A percentile compares a stretch with the other conserved stretches of the same genome.
Conservation (phyloP, 2,329 filamentous ascomycete genomes). For the Fusarium chaquense region DNA sequence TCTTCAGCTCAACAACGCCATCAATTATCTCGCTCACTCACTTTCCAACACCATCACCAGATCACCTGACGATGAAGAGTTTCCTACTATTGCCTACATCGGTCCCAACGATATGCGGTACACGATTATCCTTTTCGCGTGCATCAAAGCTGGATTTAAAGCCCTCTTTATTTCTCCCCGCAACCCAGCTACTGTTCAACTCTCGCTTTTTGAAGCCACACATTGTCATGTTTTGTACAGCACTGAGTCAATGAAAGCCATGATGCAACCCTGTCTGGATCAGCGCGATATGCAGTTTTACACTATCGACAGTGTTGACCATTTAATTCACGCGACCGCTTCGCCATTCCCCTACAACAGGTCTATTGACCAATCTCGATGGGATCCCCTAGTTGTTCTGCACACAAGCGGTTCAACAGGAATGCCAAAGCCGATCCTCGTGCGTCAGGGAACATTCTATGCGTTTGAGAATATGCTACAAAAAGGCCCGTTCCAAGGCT, state of each 20-base stretch:
- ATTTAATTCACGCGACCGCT: neutral
- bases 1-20: neutral
- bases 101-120: constrained; percentile 3
- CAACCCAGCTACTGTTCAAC: neutral
- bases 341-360: neutral
- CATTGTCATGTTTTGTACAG: neutral
- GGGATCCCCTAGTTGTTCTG: constrained; percentile 14
- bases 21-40: constrained; percentile 4
- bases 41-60: neutral
- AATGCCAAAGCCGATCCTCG: constrained; percentile 1
- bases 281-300: neutral
- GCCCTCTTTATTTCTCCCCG: neutral
- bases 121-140: neutral
- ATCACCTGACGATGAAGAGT: neutral
- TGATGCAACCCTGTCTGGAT: neutral
- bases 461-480: fast-evolving
- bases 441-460: neutral
- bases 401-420: constrained; percentile 19
- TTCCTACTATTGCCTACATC: constrained; percentile 5
- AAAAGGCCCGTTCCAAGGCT: neutral
- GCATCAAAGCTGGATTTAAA: constrained; percentile 2
- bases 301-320: neutral
- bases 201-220: constrained; percentile 1
- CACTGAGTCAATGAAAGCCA: fast-evolving
- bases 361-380: neutral